These are phyloP conservation scores for Hansenula sp. DNA, from an alignment of 1,139 yeast genomes.

Conservation along the genomic window DNA sequence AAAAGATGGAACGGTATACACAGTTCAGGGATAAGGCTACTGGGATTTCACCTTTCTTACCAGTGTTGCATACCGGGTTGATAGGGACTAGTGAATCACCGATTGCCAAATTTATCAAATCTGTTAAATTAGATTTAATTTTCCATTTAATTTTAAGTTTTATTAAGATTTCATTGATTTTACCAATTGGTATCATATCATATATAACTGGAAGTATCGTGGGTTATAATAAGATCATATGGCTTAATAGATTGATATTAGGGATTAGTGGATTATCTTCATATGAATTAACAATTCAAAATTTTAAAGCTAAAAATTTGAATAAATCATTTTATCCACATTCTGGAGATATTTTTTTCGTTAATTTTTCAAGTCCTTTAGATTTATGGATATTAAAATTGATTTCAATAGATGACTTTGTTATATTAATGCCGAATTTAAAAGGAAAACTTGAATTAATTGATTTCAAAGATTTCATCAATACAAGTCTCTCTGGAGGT, in stretches of 20 bases:
- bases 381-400: slow-evolving; percentile 41
- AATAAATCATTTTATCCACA: slow-evolving; percentile 34
- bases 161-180: slow-evolving; percentile 11
- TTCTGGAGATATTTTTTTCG: slow-evolving; percentile 40
- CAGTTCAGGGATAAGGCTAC: slow-evolving; percentile 77
- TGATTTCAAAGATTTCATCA: slow-evolving; percentile 34
- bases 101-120: slow-evolving; percentile 14
- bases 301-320: slow-evolving; percentile 19
- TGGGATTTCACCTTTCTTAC: slow-evolving; percentile 78
- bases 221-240: not conserved
- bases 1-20: slow-evolving; percentile 66
- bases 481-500: slow-evolving; percentile 30
- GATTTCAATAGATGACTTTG: slow-evolving; percentile 30
- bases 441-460: slow-evolving; percentile 35
- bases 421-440: slow-evolving; percentile 42
- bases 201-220: slow-evolving; percentile 5
- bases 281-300: slow-evolving; percentile 15
- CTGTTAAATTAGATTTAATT: slow-evolving; percentile 21
- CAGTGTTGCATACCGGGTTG: slow-evolving; percentile 25
- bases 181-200: slow-evolving; percentile 29
- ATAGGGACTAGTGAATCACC: slow-evolving; percentile 18
- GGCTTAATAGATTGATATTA: slow-evolving; percentile 6
- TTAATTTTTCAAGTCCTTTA: slow-evolving; percentile 54
- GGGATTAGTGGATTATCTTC: slow-evolving; percentile 10
- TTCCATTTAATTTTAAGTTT: slow-evolving; percentile 2